These are phyloP conservation scores for Singerocomus rubriflavus DNA, from an alignment of 1,284 basidiomycete genomes.

Conservation along the genomic window DNA sequence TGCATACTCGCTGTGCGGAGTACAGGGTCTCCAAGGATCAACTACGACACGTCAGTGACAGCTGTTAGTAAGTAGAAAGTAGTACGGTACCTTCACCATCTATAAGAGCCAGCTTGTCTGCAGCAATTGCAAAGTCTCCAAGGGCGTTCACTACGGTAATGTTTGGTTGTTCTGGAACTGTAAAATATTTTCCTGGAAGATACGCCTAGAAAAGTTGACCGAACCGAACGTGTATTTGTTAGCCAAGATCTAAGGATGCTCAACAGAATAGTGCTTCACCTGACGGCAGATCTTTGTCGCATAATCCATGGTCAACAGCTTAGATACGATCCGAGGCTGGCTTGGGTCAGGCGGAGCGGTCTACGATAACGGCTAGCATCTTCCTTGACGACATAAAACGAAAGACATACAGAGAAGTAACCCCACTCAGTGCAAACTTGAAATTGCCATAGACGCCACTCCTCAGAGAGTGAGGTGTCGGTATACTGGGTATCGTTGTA, in stretches of 20 bases:
- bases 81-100: conserved; percentile 67
- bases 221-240: not conserved
- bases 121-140: conserved; percentile 73
- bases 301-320: conserved; percentile 72
- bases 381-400: conserved; percentile 8
- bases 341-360: conserved; percentile 63
- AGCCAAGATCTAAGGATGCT: not conserved
- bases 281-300: conserved; percentile 79
- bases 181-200: conserved; percentile 72
- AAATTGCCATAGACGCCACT: conserved; percentile 88
- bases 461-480: conserved; percentile 58
- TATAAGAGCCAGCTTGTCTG: conserved; percentile 81
- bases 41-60: conserved; percentile 40
- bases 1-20: conserved; percentile 83
- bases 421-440: conserved; percentile 96
- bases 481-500: conserved; percentile 67
- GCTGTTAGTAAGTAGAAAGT: not conserved
- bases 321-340: conserved; percentile 72
- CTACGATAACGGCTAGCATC: conserved; percentile 35
- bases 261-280: conserved; percentile 32
- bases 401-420: conserved; percentile 65
- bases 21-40: conserved; percentile 88
- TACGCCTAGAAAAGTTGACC: conserved; percentile 54
- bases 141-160: conserved; percentile 76
- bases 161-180: conserved; percentile 72